phyloP scores from a whole-genome alignment of 1,284 basidiomycete species.

The Cutaneotrichosporon sp. region DNA sequence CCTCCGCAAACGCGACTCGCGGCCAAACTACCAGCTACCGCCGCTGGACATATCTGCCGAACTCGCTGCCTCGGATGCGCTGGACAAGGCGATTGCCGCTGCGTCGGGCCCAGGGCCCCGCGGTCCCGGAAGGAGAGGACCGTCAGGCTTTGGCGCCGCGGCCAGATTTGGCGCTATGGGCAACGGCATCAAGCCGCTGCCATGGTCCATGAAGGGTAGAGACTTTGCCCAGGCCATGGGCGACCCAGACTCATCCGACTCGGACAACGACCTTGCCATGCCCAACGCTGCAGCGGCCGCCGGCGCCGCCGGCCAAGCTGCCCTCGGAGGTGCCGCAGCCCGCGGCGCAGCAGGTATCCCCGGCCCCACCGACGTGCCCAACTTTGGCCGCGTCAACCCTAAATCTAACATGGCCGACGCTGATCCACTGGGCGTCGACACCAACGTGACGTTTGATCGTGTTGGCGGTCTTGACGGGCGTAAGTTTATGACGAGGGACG shows the following conservation, averaged over 20 bases:
- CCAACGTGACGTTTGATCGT: slow-evolving; percentile 91
- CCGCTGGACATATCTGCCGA: slow-evolving; percentile 38
- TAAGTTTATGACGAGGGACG: background rate
- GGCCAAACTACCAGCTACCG: slow-evolving; percentile 46
- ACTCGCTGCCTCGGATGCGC: slow-evolving; percentile 23
- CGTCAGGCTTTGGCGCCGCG: slow-evolving; percentile 22
- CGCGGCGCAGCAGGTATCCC: slow-evolving; percentile 65
- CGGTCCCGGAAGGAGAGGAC: slow-evolving; percentile 3
- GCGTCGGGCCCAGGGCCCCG: slow-evolving; percentile 26
- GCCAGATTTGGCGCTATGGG: slow-evolving; percentile 33
- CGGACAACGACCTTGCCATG: slow-evolving; percentile 18
- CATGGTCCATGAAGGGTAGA: slow-evolving; percentile 31
- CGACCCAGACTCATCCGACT: slow-evolving; percentile 42
- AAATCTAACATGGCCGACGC: slow-evolving; percentile 79
- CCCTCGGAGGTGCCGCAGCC: background rate
- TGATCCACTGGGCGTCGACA: slow-evolving; percentile 90
- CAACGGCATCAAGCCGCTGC: slow-evolving; percentile 21
- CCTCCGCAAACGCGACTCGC: slow-evolving; percentile 39
- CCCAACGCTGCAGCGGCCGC: slow-evolving; percentile 1
- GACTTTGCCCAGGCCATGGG: slow-evolving; percentile 41
- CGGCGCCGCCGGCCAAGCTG: background rate
- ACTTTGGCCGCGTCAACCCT: slow-evolving; percentile 46
- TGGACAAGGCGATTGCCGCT: slow-evolving; percentile 28
- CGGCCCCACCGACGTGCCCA: slow-evolving; percentile 51
- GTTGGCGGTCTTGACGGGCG: slow-evolving; percentile 93